Evolutionary conservation across 2,329 filamentous ascomycete species (phyloP).

Genomic region (Penicillium occitanis): DNA sequence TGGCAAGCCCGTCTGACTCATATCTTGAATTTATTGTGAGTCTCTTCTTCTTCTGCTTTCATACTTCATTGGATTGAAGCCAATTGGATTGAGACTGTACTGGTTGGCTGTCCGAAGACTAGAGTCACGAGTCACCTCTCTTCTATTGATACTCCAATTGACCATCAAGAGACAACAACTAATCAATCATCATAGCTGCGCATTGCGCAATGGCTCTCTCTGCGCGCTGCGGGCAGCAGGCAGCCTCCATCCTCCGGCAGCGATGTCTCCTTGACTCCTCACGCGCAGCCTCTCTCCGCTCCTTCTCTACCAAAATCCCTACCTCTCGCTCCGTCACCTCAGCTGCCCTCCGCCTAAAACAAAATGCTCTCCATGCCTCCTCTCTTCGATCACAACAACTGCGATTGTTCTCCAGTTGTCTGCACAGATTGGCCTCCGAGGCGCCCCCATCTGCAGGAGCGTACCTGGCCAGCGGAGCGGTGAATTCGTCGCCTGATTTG

Average conservation of each 20-base stretch:
- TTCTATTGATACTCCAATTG: constrained; percentile 4
- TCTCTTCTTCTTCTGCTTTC: not conserved
- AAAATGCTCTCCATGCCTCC: constrained; percentile 27
- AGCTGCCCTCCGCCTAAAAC: constrained; percentile 14
- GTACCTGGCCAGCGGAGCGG: constrained; percentile 83
- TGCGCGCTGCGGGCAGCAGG: constrained; percentile 47
- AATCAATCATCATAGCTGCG: constrained; percentile 25
- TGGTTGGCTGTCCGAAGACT: not conserved
- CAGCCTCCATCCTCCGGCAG: constrained; percentile 43
- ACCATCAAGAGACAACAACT: not conserved
- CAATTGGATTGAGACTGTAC: not conserved
- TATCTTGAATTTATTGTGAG: constrained; percentile 2
- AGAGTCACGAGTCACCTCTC: not conserved
- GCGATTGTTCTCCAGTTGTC: constrained; percentile 45
- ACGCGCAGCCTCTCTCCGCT: constrained; percentile 38
- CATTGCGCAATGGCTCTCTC: constrained; percentile 47
- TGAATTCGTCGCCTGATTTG: constrained; percentile 71
- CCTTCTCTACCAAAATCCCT: constrained; percentile 37
- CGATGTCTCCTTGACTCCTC: constrained; percentile 42
- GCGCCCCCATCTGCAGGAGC: constrained; percentile 78
- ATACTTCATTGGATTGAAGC: not conserved
- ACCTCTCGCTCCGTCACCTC: constrained; percentile 18
- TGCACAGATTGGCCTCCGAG: constrained; percentile 41
- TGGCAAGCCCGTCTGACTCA: constrained; percentile 6
- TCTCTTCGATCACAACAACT: constrained; percentile 44